phyloP scores from a whole-genome alignment of 805 yeast genomes.

The Myxozyma monticola region DNA sequence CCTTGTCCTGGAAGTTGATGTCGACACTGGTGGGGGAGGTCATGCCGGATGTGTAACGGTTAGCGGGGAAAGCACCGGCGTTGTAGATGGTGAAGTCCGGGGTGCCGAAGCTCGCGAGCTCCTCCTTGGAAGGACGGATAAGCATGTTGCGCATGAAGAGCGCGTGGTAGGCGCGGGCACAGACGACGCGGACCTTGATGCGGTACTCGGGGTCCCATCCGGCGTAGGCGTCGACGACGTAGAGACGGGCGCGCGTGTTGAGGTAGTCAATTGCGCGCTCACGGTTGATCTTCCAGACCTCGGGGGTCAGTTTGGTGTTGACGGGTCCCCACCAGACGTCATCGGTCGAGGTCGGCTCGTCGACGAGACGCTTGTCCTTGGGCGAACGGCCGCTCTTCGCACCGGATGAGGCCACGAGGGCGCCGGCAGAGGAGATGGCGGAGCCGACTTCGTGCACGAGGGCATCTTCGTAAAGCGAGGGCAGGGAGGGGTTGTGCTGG shows the following conservation, averaged over 20 bases:
- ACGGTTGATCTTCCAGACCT: conserved; percentile 92
- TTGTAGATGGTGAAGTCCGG: conserved; percentile 98
- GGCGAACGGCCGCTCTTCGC: conserved; percentile 97
- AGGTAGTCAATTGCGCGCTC: conserved; percentile 96
- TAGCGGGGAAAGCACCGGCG: conserved; percentile 99
- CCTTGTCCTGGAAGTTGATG: conserved; percentile 95
- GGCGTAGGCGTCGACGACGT: conserved; percentile 93
- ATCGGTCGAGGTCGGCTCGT: conserved; percentile 79
- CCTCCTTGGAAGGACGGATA: conserved; percentile 90
- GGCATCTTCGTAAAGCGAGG: conserved; percentile 93
- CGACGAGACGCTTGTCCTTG: conserved; percentile 96
- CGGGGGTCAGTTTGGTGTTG: conserved; percentile 88
- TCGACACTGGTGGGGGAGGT: conserved; percentile 93
- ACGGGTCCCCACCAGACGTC: conserved; percentile 99
- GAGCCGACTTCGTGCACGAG: conserved; percentile 80
- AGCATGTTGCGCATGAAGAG: conserved; percentile 97
- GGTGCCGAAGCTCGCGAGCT: conserved; percentile 84
- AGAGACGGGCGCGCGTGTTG: conserved; percentile 91
- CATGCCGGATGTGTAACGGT: conserved; percentile 95
- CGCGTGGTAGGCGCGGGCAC: conserved; percentile 93
- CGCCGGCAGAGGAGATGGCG: conserved; percentile 89
- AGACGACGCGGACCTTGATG: conserved; percentile 20
- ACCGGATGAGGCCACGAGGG: conserved; percentile 94
- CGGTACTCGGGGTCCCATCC: conserved; percentile 91
- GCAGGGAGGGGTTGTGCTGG: conserved; percentile 86